Base-by-base conservation (phyloP, 805 yeast species). In the Candida taoyuanica region DNA sequence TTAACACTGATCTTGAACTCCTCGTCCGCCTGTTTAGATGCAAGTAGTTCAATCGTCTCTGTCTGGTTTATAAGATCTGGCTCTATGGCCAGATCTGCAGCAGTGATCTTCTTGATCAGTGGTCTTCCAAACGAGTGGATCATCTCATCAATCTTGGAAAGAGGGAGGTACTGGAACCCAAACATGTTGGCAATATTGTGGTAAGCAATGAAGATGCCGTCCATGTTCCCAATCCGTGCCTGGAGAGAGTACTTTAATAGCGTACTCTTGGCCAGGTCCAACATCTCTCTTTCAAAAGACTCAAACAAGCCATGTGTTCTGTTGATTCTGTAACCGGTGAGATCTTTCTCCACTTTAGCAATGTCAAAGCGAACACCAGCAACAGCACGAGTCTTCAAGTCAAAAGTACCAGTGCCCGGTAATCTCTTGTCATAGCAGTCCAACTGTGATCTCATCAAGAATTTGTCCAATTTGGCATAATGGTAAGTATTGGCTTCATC, bases 211-310 rank as follows among this genome's bases (percentile, higher is more conserved):
- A 85, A 87, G 3, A 93, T 86, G 5, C 98, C 98, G 60, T 89
- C 97, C 98, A 93, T 91, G 51, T 84, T 79, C 3, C 98, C 98
- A 29, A 91, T 84, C 45, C 97, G 70, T 0, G 96, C 98, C 60
- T 93, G 98, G 48, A 91, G 68, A 3, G 85, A 74, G 55, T 91
- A 91, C 62, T 91, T 91, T 49, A 91, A 65, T 62, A 91, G 62
- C 0, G 93, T 81, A 2, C 91, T 74, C 41, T 85, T 65, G 14
- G 81, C 74, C 50, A 91, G 70, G 53, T 91, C 98, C 44, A 65
- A 70, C 56, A 73, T 70, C 54, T 91, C 98, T 15, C 89, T 67
- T 50, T 84, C 87, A 57, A 78, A 85, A n/a, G 94, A 83, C 58
- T 87, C 96, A 54, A 62, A 78, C 27, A 60, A 58, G 0, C 97